Evolutionary conservation across 768 basidiomycete species (phyloP).

Genomic region (Leccinellum albellum): DNA sequence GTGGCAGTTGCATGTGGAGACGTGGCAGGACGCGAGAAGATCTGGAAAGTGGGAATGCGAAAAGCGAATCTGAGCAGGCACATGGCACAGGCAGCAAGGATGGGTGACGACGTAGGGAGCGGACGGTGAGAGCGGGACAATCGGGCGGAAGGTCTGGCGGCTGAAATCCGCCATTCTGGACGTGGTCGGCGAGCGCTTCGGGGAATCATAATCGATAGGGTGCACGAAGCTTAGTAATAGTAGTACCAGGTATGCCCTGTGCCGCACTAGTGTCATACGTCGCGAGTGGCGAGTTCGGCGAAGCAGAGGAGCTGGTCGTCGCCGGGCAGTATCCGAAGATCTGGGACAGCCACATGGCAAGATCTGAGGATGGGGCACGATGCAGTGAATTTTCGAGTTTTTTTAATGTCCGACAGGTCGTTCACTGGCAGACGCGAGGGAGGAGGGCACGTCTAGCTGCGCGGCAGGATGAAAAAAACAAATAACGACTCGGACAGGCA

Average conservation of each 20-base stretch:
- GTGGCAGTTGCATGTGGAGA: slow-evolving; percentile 14
- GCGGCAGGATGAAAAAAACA: background rate
- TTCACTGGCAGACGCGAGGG: background rate
- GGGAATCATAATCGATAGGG: slow-evolving; percentile 19
- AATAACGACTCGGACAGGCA: background rate
- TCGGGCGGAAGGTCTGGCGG: slow-evolving; percentile 15
- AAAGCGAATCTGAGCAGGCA: slow-evolving; percentile 29
- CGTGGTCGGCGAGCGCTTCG: slow-evolving; percentile 16
- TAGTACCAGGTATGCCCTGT: slow-evolving; percentile 16
- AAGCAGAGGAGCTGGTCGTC: slow-evolving; percentile 3
- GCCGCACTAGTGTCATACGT: slow-evolving; percentile 11
- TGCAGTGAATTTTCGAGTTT: slow-evolving; percentile 5
- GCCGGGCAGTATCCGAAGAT: slow-evolving; percentile 13
- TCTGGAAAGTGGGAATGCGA: slow-evolving; percentile 11
- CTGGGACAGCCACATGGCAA: slow-evolving; percentile 12
- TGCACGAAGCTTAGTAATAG: slow-evolving; percentile 5
- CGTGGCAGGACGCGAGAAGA: slow-evolving; percentile 24
- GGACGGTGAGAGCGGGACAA: slow-evolving; percentile 8
- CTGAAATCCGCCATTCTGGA: slow-evolving; percentile 14
- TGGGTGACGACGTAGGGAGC: slow-evolving; percentile 4
- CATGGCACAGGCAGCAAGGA: slow-evolving; percentile 25
- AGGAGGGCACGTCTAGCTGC: background rate
- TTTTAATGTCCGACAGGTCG: slow-evolving; percentile 25
- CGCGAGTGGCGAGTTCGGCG: slow-evolving; percentile 12
- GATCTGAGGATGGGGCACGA: slow-evolving; percentile 18